A percentile compares a stretch with the other conserved stretches of the same genome.
phyloP scores from a whole-genome alignment of 768 basidiomycete species.

The Leccinum rimulosum region DNA sequence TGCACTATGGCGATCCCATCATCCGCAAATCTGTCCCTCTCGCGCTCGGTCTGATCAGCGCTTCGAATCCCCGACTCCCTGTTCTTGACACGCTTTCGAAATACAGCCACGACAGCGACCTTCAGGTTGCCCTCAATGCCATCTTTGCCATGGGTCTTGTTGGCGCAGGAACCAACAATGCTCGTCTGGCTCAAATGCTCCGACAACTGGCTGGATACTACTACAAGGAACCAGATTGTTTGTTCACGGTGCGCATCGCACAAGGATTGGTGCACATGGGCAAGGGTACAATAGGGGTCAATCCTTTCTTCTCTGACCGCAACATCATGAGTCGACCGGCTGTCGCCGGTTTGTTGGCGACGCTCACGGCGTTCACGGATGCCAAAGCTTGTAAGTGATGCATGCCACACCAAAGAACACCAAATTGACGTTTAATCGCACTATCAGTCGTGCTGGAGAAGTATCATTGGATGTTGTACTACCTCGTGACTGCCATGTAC shows the following conservation, averaged over 20 bases:
- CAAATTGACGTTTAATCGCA: slow-evolving; percentile 1
- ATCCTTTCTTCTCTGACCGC: slow-evolving; percentile 95
- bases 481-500: slow-evolving; percentile 95
- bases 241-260: slow-evolving; percentile 94
- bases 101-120: slow-evolving; percentile 98
- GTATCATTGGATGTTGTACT: slow-evolving; percentile 99
- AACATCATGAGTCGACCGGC: slow-evolving; percentile 86
- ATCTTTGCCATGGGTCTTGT: slow-evolving; percentile 99
- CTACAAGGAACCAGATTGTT: slow-evolving; percentile 92
- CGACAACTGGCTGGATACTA: slow-evolving; percentile 98
- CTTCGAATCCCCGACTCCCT: slow-evolving; percentile 92
- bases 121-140: slow-evolving; percentile 93
- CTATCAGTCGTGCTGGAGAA: slow-evolving; percentile 88
- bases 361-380: slow-evolving; percentile 90
- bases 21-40: slow-evolving; percentile 93
- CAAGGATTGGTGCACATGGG: slow-evolving; percentile 99
- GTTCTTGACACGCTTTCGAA: slow-evolving; percentile 97
- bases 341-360: slow-evolving; percentile 84
- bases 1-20: slow-evolving; percentile 95
- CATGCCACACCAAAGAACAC: background rate
- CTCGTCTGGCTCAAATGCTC: slow-evolving; percentile 95
- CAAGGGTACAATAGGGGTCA: slow-evolving; percentile 95
- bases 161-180: slow-evolving; percentile 98
- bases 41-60: slow-evolving; percentile 90
- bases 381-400: slow-evolving; percentile 80